Conservation (phyloP, 148 eudicot genomes). For the Persicaria tinctoria region DNA sequence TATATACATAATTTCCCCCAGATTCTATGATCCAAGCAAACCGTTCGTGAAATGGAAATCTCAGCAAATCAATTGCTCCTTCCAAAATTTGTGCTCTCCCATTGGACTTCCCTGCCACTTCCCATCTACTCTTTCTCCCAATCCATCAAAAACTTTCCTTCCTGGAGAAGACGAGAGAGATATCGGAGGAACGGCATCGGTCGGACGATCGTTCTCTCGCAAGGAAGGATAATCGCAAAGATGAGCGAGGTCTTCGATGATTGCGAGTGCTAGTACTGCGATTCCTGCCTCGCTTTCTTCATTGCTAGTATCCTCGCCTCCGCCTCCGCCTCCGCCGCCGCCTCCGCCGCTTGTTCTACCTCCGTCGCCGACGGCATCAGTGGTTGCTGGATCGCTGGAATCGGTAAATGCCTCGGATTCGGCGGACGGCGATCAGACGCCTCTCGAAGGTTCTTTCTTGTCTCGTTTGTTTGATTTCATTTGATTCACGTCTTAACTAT, state of each 20-base stretch:
- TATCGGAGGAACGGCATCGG: neutral
- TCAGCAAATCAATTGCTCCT: no score
- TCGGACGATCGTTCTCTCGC: neutral
- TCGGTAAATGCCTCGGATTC: neutral
- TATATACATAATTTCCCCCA: no score
- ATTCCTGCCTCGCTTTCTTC: neutral
- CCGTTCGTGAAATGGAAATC: no score
- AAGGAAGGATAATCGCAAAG: constrained; percentile 2
- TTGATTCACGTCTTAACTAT: neutral
- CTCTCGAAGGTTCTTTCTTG: neutral
- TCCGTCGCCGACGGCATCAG: neutral
- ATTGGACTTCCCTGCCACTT: neutral
- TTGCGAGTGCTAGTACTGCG: constrained; percentile 66
- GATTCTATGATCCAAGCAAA: no score
- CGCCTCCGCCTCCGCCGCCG: neutral
- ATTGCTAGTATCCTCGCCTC: neutral
- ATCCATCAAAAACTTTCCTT: neutral
- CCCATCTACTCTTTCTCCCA: neutral
- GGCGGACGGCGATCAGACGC: constrained; percentile 1
- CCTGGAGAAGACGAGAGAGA: neutral
- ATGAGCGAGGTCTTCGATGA: constrained; percentile 71
- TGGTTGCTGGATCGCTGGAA: neutral
- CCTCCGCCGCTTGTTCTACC: neutral
- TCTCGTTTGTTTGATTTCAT: neutral
- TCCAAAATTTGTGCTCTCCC: neutral